Percentiles rank a stretch among this genome's conserved stretches.
These are phyloP conservation scores for Dioscorea cayenensis DNA, from an alignment of 116 monocot genomes.

Conservation along the genomic window DNA sequence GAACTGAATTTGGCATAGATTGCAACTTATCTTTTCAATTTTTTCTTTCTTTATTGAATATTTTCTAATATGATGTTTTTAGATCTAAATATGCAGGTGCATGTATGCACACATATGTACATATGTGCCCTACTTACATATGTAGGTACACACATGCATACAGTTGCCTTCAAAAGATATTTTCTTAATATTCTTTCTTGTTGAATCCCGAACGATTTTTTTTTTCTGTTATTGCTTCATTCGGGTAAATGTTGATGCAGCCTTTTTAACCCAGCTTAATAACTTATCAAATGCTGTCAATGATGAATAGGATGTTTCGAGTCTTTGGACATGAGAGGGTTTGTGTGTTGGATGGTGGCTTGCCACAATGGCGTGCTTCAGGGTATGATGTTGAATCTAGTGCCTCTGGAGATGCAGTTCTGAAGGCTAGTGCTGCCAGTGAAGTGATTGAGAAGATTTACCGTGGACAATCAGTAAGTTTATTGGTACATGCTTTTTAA, in stretches of 20 bases:
- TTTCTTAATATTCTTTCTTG: too few relatives aligned
- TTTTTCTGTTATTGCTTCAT: neutral
- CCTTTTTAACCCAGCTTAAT: neutral
- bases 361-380: constrained; percentile 85
- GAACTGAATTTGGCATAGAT: neutral
- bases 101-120: too few relatives aligned
- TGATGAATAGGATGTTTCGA: constrained; percentile 75
- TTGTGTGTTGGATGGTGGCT: constrained; percentile 96
- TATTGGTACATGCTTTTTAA: neutral
- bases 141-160: too few relatives aligned
- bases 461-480: constrained; percentile 54
- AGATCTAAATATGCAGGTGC: too few relatives aligned
- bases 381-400: constrained; percentile 96
- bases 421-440: constrained; percentile 91
- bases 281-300: neutral
- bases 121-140: too few relatives aligned
- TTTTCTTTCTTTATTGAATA: neutral
- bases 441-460: constrained; percentile 94
- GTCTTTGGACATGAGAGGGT: constrained; percentile 91
- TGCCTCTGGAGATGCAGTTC: constrained; percentile 87
- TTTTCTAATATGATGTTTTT: neutral
- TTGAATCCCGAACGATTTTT: neutral
- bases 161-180: too few relatives aligned
- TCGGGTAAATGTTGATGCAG: neutral
- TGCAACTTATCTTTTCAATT: neutral